Conservation (phyloP, 176 grass and related monocot species). For the Ampelocalamus luodianensis region DNA sequence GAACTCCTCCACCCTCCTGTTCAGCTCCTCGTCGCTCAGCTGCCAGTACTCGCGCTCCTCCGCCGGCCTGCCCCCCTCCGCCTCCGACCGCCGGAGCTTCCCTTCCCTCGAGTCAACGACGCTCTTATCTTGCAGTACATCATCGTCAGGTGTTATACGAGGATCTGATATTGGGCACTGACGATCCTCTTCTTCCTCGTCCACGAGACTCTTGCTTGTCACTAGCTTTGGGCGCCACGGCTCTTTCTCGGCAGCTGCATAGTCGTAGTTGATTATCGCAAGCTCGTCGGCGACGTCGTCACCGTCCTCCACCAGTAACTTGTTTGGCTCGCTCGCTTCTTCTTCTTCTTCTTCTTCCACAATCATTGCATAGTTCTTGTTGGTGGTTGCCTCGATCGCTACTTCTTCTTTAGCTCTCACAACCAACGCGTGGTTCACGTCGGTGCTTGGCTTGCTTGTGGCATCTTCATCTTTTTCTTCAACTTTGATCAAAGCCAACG, state of each 20-base stretch:
- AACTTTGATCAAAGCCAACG: not conserved
- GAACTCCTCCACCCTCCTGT: conserved; percentile 83
- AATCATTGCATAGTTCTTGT: not conserved
- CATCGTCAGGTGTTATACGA: conserved; percentile 1
- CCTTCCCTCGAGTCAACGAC: not conserved
- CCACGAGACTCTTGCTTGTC: conserved; percentile 3
- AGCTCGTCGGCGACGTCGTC: not conserved
- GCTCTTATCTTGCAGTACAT: not conserved
- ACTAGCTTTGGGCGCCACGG: not conserved
- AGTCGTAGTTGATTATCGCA: not conserved
- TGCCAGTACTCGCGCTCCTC: conserved; percentile 57
- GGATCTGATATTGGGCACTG: not conserved
- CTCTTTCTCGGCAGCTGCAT: not conserved
- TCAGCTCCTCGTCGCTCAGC: conserved; percentile 84
- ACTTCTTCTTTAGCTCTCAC: not conserved
- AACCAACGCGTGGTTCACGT: not conserved
- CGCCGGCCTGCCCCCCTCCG: conserved; percentile 29
- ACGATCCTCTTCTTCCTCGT: not conserved
- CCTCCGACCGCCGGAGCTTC: conserved; percentile 28
- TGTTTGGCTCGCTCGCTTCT: not conserved
- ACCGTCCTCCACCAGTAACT: not conserved
- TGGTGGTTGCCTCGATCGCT: not conserved
- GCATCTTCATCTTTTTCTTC: not conserved
- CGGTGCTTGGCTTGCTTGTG: not conserved
- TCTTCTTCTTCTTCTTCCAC: not conserved